A percentile compares a stretch with the other conserved stretches of the same genome.
Conservation (phyloP, 768 basidiomycete genomes). For the Tricholomella constricta region DNA sequence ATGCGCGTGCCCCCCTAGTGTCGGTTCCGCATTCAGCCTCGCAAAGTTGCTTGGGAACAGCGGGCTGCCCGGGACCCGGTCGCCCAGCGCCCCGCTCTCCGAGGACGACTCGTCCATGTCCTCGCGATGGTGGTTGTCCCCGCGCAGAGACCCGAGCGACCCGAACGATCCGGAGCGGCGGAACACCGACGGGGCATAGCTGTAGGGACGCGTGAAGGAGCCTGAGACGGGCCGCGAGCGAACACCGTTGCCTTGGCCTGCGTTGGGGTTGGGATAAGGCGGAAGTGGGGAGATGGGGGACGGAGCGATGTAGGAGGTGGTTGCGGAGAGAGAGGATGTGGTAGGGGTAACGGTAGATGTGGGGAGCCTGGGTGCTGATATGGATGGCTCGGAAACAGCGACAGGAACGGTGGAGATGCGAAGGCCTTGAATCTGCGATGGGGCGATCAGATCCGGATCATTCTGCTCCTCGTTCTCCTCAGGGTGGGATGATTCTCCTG, state of each 20-base stretch:
- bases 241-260: too few relatives aligned
- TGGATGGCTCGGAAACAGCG: conserved; percentile 21
- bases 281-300: conserved; percentile 30
- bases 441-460: conserved; percentile 27
- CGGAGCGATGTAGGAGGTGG: conserved; percentile 23
- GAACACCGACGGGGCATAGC: conserved; percentile 25
- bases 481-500: conserved; percentile 12
- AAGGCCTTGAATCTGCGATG: conserved; percentile 56
- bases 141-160: conserved; percentile 28
- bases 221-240: conserved; percentile 16
- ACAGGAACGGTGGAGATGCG: conserved; percentile 51
- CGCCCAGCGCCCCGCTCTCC: conserved; percentile 37
- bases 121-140: conserved; percentile 12
- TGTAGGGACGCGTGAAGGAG: conserved; percentile 3
- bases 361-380: conserved; percentile 25
- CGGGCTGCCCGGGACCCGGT: conserved; percentile 72
- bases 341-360: conserved; percentile 10
- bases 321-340: conserved; percentile 10
- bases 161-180: conserved; percentile 35
- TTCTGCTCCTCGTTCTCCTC: conserved; percentile 11
- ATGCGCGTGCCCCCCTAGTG: conserved; percentile 42
- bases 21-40: conserved; percentile 64
- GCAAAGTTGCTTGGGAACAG: conserved; percentile 85
- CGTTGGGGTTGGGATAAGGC: conserved; percentile 19
- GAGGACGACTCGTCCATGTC: conserved; percentile 40